Base-by-base conservation (phyloP, 2,329 filamentous ascomycete species). In the Alternaria consortialis region DNA sequence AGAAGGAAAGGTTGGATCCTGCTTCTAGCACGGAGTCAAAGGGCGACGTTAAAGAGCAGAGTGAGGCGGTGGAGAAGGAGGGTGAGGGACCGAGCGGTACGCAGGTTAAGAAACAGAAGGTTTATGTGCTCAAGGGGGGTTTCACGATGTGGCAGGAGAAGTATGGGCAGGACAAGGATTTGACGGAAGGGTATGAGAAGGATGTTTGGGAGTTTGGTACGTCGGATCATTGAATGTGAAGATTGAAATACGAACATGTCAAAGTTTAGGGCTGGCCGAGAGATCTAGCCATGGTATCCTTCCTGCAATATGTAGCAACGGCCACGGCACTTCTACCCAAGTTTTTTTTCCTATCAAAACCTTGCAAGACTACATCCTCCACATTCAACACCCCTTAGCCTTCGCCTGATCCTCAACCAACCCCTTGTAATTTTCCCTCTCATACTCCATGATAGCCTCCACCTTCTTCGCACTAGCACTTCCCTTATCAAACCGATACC, bases 121-220 rank as follows among this genome's bases (percentile, higher is more conserved):
- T 98, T 5, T 91, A 87, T 77, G 88, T 98, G 7, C 83, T 98
- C 3, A 91, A 96, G 52, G 86, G 88, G 0, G 95, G 95, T 1
- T 99, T 98, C 76, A 86, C 88, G 13, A 87, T 90, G 58, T 99
- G 95, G 95, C 93, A 97, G 84, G 89, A 96, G 81, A 83, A 86
- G 68, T 90, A 90, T 80, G 94, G 93, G 0, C 83, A 87, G 53
- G 93, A 98, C 80, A 84, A 89, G 75, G 82, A 88, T 65, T 81
- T 99, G 77, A 98, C 95, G 0, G 92, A 97, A 79, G 91, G 84
- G 1, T 98, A 92, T 79, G 84, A 86, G 56, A 92, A 91, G 81
- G 92, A 97, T 80, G 81, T 98, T 50, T 98, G 94, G 94, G 84
- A 86, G 66, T 84, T 87, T 60, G 84, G 83, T 25, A 65, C 69